phyloP scores from a whole-genome alignment of 306 rosid species.

The Crataegus laevigata region DNA sequence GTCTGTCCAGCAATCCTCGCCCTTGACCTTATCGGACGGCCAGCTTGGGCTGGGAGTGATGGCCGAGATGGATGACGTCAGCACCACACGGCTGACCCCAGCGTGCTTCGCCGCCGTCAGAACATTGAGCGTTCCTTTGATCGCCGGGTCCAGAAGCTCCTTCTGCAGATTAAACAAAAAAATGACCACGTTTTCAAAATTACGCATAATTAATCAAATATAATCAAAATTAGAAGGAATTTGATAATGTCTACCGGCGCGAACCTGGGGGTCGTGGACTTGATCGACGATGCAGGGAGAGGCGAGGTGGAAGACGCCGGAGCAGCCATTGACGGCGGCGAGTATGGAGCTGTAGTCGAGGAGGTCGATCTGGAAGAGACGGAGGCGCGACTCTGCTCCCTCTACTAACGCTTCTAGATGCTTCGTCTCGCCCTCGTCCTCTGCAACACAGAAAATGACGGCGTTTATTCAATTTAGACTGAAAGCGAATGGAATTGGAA shows the following conservation, averaged over 20 bases:
- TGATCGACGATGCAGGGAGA: slow-evolving; percentile 15
- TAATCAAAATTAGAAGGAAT: background rate
- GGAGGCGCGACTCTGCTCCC: slow-evolving; percentile 14
- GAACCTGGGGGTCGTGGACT: slow-evolving; percentile 70
- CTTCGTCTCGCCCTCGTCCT: slow-evolving; percentile 63
- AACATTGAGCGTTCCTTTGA: slow-evolving; percentile 75
- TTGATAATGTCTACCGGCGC: background rate
- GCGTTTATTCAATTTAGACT: background rate
- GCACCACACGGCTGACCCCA: slow-evolving; percentile 71
- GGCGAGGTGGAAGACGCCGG: background rate
- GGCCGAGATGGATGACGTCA: slow-evolving; percentile 73
- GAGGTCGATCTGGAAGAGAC: slow-evolving; percentile 86
- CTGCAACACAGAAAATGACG: slow-evolving; percentile 22
- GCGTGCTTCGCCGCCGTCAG: slow-evolving; percentile 71
- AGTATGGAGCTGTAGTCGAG: slow-evolving; percentile 44
- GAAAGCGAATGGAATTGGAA: background rate
- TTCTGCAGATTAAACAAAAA: slow-evolving; percentile 12
- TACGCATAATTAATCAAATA: background rate
- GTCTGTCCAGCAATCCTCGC: slow-evolving; percentile 76
- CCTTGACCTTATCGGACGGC: slow-evolving; percentile 48
- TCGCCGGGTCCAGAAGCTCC: slow-evolving; percentile 68
- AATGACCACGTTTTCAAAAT: background rate
- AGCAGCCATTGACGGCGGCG: slow-evolving; percentile 59
- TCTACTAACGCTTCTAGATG: slow-evolving; percentile 50
- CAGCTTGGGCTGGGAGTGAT: slow-evolving; percentile 69